phyloP scores from a whole-genome alignment of 129 eudicot species.

The Escallonia herrerae region DNA sequence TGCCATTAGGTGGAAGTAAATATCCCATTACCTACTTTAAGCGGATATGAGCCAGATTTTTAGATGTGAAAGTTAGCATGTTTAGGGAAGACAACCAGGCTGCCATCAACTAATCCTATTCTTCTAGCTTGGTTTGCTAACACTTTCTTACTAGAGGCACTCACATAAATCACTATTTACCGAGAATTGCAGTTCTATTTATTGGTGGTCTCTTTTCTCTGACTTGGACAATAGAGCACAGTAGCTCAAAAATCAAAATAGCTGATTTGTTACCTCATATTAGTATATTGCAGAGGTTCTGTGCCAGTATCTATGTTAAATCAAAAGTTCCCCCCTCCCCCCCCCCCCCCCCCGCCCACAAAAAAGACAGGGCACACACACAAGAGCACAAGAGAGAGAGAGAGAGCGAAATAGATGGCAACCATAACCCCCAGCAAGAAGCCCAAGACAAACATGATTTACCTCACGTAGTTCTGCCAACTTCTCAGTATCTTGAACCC shows the following conservation, averaged over 20 bases:
- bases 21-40: no score
- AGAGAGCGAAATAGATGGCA: no score
- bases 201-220: not conserved
- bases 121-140: no score
- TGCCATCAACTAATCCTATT: no score
- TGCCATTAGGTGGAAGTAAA: no score
- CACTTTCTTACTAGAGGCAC: no score
- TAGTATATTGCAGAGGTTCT: not conserved
- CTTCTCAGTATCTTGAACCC: slow-evolving; percentile 83
- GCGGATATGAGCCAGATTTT: no score
- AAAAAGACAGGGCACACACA: not conserved
- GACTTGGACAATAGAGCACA: not conserved
- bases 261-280: not conserved
- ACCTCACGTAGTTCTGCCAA: slow-evolving; percentile 83
- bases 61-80: no score
- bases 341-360: not conserved
- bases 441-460: not conserved
- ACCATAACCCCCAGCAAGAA: no score
- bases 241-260: not conserved
- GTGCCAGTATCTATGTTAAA: not conserved
- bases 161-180: not conserved
- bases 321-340: not conserved
- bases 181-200: not conserved
- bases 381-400: no score
- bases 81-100: no score